phyloP scores from a whole-genome alignment of 179 eudicot species.

The Camellia oleifera region DNA sequence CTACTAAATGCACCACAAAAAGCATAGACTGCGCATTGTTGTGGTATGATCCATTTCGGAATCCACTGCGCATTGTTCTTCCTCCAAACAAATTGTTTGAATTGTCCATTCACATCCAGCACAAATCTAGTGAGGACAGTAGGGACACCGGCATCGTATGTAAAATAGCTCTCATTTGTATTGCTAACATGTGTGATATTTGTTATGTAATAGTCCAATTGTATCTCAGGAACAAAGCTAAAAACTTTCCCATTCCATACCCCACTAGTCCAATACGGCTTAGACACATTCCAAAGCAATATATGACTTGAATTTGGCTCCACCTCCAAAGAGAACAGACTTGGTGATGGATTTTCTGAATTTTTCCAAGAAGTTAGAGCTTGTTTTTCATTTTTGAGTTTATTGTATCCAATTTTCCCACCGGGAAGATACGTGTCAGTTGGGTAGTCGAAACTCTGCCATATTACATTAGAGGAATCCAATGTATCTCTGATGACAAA shows the following conservation, averaged over 20 bases:
- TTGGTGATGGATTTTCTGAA: background rate
- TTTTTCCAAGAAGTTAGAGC: background rate
- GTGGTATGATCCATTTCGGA: constrained; percentile 43
- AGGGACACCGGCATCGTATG: background rate
- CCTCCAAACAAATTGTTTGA: background rate
- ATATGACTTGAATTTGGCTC: background rate
- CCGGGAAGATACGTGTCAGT: constrained; percentile 18
- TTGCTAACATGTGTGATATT: background rate
- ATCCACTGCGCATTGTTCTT: constrained; percentile 35
- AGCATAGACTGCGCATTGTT: constrained; percentile 66
- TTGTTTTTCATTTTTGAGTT: background rate
- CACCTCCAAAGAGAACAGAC: background rate
- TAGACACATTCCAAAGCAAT: background rate
- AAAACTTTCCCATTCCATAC: background rate
- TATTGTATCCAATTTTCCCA: constrained; percentile 17
- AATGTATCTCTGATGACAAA: background rate
- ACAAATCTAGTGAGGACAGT: background rate
- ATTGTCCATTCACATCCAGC: background rate
- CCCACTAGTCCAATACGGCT: background rate
- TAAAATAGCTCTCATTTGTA: background rate
- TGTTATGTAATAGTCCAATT: background rate
- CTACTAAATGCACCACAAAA: constrained; percentile 44
- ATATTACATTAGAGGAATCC: background rate
- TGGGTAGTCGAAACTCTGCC: constrained; percentile 14
- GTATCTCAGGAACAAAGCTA: background rate